These are phyloP conservation scores for Aethionema arabicum DNA, from an alignment of 345 rosid species.

Conservation along the genomic window DNA sequence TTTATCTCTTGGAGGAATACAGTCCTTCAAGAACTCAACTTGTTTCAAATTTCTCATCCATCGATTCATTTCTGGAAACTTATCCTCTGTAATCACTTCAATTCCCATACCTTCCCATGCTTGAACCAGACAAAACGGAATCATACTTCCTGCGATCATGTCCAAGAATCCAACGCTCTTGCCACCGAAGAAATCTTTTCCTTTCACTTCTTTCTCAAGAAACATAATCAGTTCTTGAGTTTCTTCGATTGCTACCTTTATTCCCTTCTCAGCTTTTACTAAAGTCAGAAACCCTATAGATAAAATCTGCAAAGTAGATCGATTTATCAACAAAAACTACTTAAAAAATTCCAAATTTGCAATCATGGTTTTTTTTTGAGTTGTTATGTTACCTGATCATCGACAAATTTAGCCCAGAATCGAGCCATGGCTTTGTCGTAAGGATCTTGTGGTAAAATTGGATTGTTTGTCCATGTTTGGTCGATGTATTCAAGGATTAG, in stretches of 20 bases:
- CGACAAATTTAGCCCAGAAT: constrained; percentile 45
- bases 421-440: constrained; percentile 41
- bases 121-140: constrained; percentile 27
- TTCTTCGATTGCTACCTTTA: constrained; percentile 31
- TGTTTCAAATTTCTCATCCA: constrained; percentile 36
- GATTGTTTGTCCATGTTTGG: constrained; percentile 42
- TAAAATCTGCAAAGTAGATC: constrained; percentile 14
- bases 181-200: constrained; percentile 41
- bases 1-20: constrained; percentile 38
- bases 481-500: constrained; percentile 46
- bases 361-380: too few species aligned
- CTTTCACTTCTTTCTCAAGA: constrained; percentile 37
- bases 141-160: constrained; percentile 29
- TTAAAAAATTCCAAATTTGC: too few species aligned
- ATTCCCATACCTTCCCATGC: constrained; percentile 30
- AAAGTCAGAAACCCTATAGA: constrained; percentile 18
- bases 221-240: constrained; percentile 10
- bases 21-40: constrained; percentile 25
- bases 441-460: constrained; percentile 43
- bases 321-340: background rate
- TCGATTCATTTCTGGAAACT: constrained; percentile 23
- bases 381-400: constrained; percentile 25
- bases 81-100: constrained; percentile 33
- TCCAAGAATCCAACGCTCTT: constrained; percentile 34
- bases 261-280: constrained; percentile 20